Conservation (phyloP, 495 filamentous ascomycete species). For the Immersiella caudata region DNA sequence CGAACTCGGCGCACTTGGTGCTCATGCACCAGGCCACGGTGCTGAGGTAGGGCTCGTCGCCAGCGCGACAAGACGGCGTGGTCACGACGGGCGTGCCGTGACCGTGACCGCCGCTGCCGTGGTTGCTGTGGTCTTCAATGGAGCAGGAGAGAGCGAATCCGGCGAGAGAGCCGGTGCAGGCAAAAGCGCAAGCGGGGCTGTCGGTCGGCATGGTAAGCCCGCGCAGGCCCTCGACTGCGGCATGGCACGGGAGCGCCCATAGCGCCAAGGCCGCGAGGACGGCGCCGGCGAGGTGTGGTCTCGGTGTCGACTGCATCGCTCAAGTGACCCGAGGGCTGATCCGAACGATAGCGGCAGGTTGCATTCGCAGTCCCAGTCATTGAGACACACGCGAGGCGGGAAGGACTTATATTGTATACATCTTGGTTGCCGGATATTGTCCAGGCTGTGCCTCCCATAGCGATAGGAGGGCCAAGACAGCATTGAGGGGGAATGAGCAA, state of each 20-base stretch:
- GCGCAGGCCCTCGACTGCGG: constrained; percentile 5
- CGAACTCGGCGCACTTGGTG: not conserved
- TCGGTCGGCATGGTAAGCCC: constrained; percentile 11
- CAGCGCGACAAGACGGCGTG: not conserved
- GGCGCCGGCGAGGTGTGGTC: not conserved
- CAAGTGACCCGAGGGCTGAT: too few species aligned
- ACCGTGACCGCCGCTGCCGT: constrained; percentile 5
- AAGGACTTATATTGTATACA: too few species aligned
- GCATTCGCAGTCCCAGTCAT: too few species aligned
- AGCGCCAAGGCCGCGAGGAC: not conserved
- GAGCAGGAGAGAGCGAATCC: constrained; percentile 1
- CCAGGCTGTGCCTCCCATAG: too few species aligned
- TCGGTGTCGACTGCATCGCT: constrained; percentile 8
- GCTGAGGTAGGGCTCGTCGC: not conserved
- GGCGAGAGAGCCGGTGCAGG: constrained; percentile 1
- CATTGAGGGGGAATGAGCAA: too few species aligned
- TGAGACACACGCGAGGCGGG: too few species aligned
- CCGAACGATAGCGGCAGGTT: too few species aligned
- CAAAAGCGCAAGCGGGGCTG: constrained; percentile 7
- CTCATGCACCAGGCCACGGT: constrained; percentile 13
- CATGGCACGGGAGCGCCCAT: not conserved
- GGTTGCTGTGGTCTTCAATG: not conserved
- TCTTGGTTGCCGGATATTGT: too few species aligned
- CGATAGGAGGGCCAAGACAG: too few species aligned
- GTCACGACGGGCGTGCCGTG: constrained; percentile 8